Conservation (phyloP, 2,329 filamentous ascomycete genomes). For the Chrysoporthe puriensis region DNA sequence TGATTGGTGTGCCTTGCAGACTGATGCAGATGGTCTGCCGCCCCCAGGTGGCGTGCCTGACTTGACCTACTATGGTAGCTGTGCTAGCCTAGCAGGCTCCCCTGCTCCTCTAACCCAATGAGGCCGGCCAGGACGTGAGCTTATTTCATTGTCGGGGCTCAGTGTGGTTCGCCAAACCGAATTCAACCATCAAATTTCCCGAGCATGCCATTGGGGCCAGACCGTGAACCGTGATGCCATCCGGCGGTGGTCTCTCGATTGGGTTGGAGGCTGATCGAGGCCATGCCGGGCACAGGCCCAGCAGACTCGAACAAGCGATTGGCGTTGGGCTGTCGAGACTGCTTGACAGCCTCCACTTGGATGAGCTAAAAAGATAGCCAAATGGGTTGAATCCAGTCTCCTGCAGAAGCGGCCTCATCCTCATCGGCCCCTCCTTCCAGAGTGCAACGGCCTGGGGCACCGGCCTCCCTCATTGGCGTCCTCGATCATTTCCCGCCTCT, state of each 20-base stretch:
- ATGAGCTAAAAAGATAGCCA: constrained; percentile 22
- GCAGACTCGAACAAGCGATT: constrained; percentile 14
- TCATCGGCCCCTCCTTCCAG: constrained; percentile 19
- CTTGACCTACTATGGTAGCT: constrained; percentile 2
- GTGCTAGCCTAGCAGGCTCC: background rate
- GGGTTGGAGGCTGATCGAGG: constrained; percentile 17
- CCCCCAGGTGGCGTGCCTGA: constrained; percentile 21
- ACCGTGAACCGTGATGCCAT: background rate
- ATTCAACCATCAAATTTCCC: constrained; percentile 27
- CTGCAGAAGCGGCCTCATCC: constrained; percentile 19
- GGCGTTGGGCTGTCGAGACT: background rate
- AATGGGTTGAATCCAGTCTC: constrained; percentile 19
- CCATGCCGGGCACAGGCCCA: constrained; percentile 6
- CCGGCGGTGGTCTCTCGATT: constrained; percentile 22
- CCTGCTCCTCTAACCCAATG: constrained; percentile 14
- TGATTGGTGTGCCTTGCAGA: constrained; percentile 30
- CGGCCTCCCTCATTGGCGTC: constrained; percentile 16
- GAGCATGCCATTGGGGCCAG: constrained; percentile 23
- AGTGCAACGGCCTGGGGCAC: constrained; percentile 13
- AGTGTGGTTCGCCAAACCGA: constrained; percentile 23
- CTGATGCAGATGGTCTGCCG: constrained; percentile 12
- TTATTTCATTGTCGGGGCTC: constrained; percentile 12
- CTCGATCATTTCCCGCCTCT: constrained; percentile 17
- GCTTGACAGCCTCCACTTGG: constrained; percentile 22
- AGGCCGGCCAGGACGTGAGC: constrained; percentile 14